Evolutionary conservation across 805 yeast species (phyloP), one percentile per base, ranked within the genome.

Genomic region (Cyberlindnera japonica): DNA sequence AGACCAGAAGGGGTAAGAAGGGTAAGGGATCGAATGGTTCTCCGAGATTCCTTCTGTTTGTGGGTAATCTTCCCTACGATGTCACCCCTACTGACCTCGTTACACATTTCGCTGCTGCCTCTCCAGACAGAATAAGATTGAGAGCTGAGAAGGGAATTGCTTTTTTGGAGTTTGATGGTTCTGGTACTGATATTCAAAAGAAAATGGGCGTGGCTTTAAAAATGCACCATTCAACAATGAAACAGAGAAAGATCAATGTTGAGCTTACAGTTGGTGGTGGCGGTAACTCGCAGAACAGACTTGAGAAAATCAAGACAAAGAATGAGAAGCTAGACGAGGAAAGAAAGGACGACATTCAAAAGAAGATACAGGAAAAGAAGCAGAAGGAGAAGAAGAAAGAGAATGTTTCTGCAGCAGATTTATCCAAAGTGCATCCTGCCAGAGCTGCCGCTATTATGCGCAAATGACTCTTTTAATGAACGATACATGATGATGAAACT

Each of bases 231-330:
- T 72, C 91, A 4, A 54, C 68, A 9, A 59, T 91, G 48, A 72
- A 77, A 42, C 72, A 74, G 32, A 73, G 96, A 51, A 87, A 81
- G 60, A 90, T 93, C 56, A 93, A 93, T 57, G 97, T 93, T 25
- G 99, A 93, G 61, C 72, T 93, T 53, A 93, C 98, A 3, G 99
- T 88, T 37, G 99, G 99, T 41, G 99, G 99, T 30, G 99, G 99
- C 35, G 97, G 97, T 41, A 91, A 91, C 60, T 80, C 95, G 9
- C 67, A 73, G 43, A 71, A 67, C 30, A 68, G 95, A 55, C 53
- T 77, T 34, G 72, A 75, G 40, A 93, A 93, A 63, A 72, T 93
- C 52, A 77, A 78, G 55, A 75, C 74, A 35, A 91, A 91, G 70
- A 91, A 91, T 60, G 82, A 76, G 33, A 81, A 81, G 54, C 65